These are phyloP conservation scores for Oryza australiensis DNA, from an alignment of 176 grass and related monocot genomes.

Conservation along the genomic window DNA sequence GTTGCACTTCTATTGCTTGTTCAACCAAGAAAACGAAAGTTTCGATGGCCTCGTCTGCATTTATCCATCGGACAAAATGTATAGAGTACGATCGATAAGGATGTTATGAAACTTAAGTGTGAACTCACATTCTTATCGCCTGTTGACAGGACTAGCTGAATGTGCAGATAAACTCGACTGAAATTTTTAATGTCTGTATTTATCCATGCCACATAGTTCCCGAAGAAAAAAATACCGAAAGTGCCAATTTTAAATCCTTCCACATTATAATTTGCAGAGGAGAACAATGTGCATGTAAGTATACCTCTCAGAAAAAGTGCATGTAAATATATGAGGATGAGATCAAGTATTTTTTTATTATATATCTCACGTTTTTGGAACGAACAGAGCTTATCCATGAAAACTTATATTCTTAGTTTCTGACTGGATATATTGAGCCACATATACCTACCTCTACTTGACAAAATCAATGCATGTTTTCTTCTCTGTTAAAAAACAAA, in stretches of 20 bases:
- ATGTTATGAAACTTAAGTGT: conserved; percentile 9
- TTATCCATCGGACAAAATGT: background rate
- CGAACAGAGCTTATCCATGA: background rate
- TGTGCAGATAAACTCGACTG: background rate
- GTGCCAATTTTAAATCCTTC: background rate
- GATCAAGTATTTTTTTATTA: background rate
- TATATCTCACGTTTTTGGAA: background rate
- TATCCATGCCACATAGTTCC: background rate
- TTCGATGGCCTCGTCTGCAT: background rate
- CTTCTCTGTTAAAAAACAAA: background rate
- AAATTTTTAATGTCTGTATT: background rate
- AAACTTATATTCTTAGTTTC: background rate
- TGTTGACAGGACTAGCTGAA: background rate
- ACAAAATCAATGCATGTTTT: background rate
- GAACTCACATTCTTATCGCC: background rate
- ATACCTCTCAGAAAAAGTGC: background rate
- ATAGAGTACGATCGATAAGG: background rate
- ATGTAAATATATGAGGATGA: background rate
- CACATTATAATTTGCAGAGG: background rate
- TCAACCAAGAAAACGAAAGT: background rate
- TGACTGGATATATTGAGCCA: background rate
- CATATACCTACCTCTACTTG: background rate
- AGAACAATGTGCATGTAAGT: background rate
- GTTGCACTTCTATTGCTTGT: background rate
- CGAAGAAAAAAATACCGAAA: too few relatives aligned